A percentile compares a stretch with the other conserved stretches of the same genome.
These are phyloP conservation scores for Aspergillus homomorphus DNA, from an alignment of 495 filamentous ascomycete species.

Conservation along the genomic window DNA sequence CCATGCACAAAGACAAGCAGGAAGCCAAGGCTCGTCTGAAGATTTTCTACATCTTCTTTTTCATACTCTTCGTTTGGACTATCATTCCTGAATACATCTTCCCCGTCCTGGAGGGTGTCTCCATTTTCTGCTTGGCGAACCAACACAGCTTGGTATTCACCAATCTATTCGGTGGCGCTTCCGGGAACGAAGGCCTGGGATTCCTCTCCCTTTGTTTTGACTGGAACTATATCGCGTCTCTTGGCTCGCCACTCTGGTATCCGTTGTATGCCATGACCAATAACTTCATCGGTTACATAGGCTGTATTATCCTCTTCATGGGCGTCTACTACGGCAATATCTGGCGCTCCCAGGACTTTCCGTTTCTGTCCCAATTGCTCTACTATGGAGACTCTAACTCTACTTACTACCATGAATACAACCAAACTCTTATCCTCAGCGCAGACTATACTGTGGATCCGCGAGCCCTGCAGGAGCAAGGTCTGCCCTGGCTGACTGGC, in stretches of 20 bases:
- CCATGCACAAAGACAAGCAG: background rate
- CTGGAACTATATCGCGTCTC: slow-evolving; percentile 4
- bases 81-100: slow-evolving; percentile 7
- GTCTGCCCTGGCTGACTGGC: slow-evolving; percentile 4
- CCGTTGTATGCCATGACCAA: slow-evolving; percentile 5
- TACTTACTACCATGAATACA: background rate
- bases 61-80: slow-evolving; percentile 1
- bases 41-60: slow-evolving; percentile 7
- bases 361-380: slow-evolving; percentile 3
- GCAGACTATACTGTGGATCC: background rate
- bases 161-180: slow-evolving; percentile 4
- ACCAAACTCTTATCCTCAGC: slow-evolving; percentile 5
- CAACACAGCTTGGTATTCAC: slow-evolving; percentile 5
- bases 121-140: slow-evolving; percentile 5
- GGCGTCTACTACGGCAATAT: slow-evolving; percentile 2
- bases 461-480: background rate
- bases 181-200: slow-evolving; percentile 3
- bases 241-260: slow-evolving; percentile 3
- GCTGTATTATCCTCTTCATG: slow-evolving; percentile 2
- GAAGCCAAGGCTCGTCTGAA: background rate
- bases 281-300: slow-evolving; percentile 2
- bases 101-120: slow-evolving; percentile 3
- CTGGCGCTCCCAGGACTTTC: slow-evolving; percentile 5
- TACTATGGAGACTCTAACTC: slow-evolving; percentile 7
- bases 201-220: slow-evolving; percentile 1